Percentiles rank a stretch among this genome's conserved stretches.
Conservation (phyloP, 1,139 yeast genomes). For the Arxiozyma slooffiae region DNA sequence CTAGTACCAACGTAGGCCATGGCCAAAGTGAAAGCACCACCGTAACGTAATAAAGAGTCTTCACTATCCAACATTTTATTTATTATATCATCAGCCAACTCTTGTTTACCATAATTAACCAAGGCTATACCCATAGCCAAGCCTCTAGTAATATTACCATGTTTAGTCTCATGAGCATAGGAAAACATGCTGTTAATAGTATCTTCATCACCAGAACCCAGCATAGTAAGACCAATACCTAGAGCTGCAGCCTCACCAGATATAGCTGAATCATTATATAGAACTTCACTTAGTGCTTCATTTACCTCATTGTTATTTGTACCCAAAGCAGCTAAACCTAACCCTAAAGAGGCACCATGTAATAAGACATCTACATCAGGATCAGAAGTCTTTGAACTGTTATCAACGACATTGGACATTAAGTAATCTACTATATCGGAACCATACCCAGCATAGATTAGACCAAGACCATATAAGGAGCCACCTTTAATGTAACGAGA, state of each 20-base stretch:
- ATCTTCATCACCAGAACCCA: slow-evolving; percentile 75
- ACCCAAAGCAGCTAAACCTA: slow-evolving; percentile 97
- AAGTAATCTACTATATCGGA: slow-evolving; percentile 76
- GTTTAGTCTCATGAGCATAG: slow-evolving; percentile 92
- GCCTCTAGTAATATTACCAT: slow-evolving; percentile 89
- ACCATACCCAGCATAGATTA: slow-evolving; percentile 87
- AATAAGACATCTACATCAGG: slow-evolving; percentile 77
- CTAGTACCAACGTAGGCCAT: slow-evolving; percentile 97
- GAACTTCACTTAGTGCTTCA: slow-evolving; percentile 73
- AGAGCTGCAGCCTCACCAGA: slow-evolving; percentile 97
- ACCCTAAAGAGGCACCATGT: slow-evolving; percentile 94
- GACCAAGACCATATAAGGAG: slow-evolving; percentile 83
- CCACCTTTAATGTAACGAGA: slow-evolving; percentile 94
- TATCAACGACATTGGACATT: slow-evolving; percentile 61
- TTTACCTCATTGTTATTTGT: slow-evolving; percentile 64
- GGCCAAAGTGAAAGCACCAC: slow-evolving; percentile 91
- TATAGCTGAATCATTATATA: slow-evolving; percentile 84
- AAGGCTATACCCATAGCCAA: slow-evolving; percentile 83
- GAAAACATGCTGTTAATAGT: slow-evolving; percentile 77
- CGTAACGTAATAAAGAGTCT: slow-evolving; percentile 80
- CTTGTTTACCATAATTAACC: slow-evolving; percentile 78
- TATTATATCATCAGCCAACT: slow-evolving; percentile 65
- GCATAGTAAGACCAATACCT: slow-evolving; percentile 92
- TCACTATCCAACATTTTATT: slow-evolving; percentile 62
- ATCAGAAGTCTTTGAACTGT: slow-evolving; percentile 55